Conservation (phyloP, 495 filamentous ascomycete species). For the Trichodelitschia bisporula region DNA sequence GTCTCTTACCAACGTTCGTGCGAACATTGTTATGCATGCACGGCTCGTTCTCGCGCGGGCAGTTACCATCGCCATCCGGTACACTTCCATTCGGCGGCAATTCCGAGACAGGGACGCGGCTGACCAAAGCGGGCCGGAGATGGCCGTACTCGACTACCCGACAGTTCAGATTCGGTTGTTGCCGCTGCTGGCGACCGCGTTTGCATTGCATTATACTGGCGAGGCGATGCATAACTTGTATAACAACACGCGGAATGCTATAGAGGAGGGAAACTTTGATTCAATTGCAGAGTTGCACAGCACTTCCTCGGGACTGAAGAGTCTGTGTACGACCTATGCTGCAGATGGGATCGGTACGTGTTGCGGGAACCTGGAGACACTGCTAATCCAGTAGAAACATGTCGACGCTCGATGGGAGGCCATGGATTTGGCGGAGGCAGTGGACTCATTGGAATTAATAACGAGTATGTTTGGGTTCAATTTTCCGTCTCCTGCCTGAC, state of each 20-base stretch:
- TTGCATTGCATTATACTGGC: constrained; percentile 25
- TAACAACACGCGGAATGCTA: constrained; percentile 14
- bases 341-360: constrained; percentile 25
- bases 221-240: constrained; percentile 20
- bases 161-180: constrained; percentile 25
- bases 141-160: constrained; percentile 23
- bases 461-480: constrained; percentile 13
- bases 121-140: constrained; percentile 13
- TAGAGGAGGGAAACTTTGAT: constrained; percentile 19
- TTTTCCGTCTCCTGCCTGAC: background rate
- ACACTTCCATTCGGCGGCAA: constrained; percentile 20
- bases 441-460: constrained; percentile 22
- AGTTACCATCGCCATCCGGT: constrained; percentile 23
- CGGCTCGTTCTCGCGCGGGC: constrained; percentile 22
- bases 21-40: constrained; percentile 23
- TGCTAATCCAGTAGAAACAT: constrained; percentile 15
- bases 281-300: constrained; percentile 23
- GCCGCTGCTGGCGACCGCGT: constrained; percentile 22
- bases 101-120: constrained; percentile 22
- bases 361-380: constrained; percentile 1
- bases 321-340: constrained; percentile 22
- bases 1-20: constrained; percentile 21
- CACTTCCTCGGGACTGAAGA: constrained; percentile 24
- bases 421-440: constrained; percentile 25
- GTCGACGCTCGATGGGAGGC: constrained; percentile 23